These are phyloP conservation scores for Aphanocladium album DNA, from an alignment of 2,329 filamentous ascomycete genomes.

Conservation along the genomic window DNA sequence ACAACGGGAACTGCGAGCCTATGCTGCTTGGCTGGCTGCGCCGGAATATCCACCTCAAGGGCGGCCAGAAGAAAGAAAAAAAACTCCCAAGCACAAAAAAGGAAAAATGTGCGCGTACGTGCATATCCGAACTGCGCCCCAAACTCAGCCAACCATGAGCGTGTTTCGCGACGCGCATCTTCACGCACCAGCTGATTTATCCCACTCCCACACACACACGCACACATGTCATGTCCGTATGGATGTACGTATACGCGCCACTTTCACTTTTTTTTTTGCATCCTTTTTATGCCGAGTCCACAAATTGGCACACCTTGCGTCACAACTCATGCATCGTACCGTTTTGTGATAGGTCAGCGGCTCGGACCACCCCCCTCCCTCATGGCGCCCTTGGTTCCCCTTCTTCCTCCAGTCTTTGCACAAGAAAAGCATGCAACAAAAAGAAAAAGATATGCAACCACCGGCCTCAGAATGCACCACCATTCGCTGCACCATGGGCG, in stretches of 20 bases:
- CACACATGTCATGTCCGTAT: too few species aligned
- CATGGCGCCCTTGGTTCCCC: too few species aligned
- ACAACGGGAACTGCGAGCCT: too few species aligned
- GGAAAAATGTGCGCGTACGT: background rate
- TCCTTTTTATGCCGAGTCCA: conserved; percentile 11
- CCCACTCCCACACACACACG: too few species aligned
- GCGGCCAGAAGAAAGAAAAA: background rate
- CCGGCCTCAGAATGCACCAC: background rate
- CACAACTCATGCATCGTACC: conserved; percentile 9
- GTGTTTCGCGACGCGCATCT: background rate
- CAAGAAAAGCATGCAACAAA: conserved; percentile 1
- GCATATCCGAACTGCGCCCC: background rate
- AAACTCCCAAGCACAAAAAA: background rate
- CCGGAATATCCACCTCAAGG: conserved; percentile 4
- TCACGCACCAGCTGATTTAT: background rate
- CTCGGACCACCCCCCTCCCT: conserved; percentile 4
- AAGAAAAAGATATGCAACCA: background rate
- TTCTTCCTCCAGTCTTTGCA: background rate
- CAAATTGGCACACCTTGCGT: background rate
- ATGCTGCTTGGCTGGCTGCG: too few species aligned
- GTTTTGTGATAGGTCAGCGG: conserved; percentile 11
- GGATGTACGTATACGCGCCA: background rate
- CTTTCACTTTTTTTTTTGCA: background rate
- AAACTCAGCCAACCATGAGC: background rate
- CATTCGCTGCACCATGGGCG: background rate